phyloP scores from a whole-genome alignment of 192 early-diverging fungal genomes.

The Chytriomyces hyalinus region DNA sequence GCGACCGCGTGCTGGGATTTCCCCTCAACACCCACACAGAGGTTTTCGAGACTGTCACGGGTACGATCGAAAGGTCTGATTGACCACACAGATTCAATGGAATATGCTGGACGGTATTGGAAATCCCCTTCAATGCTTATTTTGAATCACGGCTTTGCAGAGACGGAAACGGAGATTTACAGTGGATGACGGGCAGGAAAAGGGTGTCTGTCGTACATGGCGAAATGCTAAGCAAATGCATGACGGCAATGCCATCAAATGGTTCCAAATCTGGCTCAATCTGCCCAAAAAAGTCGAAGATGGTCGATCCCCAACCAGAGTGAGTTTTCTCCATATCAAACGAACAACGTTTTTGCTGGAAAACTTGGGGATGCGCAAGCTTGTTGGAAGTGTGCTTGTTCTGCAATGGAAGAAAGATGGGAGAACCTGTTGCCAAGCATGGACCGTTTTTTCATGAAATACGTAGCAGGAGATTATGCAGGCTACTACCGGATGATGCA shows the following conservation, averaged over 20 bases:
- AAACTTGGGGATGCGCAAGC: too few species aligned
- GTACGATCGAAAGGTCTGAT: conserved; percentile 63
- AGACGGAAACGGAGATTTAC: conserved; percentile 55
- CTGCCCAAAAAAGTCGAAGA: conserved; percentile 49
- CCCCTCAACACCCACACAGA: conserved; percentile 36
- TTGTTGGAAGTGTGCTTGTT: too few species aligned
- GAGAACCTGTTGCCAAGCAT: too few species aligned
- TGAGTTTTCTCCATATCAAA: too few species aligned
- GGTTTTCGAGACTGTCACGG: conserved; percentile 75
- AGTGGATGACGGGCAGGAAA: conserved; percentile 64
- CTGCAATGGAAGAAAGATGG: too few species aligned
- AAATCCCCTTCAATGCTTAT: too few species aligned
- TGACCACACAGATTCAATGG: conserved; percentile 65
- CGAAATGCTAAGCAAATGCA: conserved; percentile 50
- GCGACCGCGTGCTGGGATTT: conserved; percentile 29
- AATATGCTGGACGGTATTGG: conserved; percentile 56
- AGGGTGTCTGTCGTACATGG: conserved; percentile 59
- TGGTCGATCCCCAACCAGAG: conserved; percentile 18
- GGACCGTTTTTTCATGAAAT: too few species aligned
- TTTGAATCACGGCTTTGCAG: too few species aligned
- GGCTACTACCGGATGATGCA: too few species aligned
- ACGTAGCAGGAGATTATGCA: too few species aligned
- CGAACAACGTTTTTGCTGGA: too few species aligned
- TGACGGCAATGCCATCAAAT: conserved; percentile 39
- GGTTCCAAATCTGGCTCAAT: conserved; percentile 67